Base-by-base conservation (phyloP, 2,329 filamentous ascomycete genomes). In the Gnomoniopsis smithogilvyi region DNA sequence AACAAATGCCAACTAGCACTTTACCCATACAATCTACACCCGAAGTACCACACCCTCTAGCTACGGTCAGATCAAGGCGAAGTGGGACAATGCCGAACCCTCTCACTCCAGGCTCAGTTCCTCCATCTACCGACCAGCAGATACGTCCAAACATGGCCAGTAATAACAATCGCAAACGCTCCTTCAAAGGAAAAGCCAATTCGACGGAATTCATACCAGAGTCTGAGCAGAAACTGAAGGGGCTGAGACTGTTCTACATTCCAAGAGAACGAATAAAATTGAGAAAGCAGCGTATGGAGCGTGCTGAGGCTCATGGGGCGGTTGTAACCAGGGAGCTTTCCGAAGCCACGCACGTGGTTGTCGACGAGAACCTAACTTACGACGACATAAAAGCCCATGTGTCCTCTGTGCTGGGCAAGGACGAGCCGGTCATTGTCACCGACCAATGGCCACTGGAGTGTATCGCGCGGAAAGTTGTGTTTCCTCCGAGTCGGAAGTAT, bases 221-320 rank as follows among this genome's bases (percentile, higher is more conserved):
- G 61, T 69, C 72, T 1, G 72, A 82, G 58, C 80, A 82, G 64
- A 78, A 90, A 6, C 87, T 92, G 68, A 79, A 75, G 48, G 80
- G 74, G 0, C 71, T 90, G n/a, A 70, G 74, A 0, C 88, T 92
- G 64, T 90, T 85, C 73, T 96, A 95, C 70, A 84, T 96, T 6
- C 94, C 92, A 0, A 90, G 95, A 64, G 85, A 92, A 63, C 88
- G 94, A 63, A 81, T 89, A 50, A 84, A 87, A 34, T 81, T 83
- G 8, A 83, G 93, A 43, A 84, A 83, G 56, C 73, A 87, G 59
- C 86, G 90, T 3, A 96, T 97, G 54, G 81, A 81, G 33, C 92
- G 88, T 70, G 87, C 90, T 0, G 81, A 85, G 54, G 86, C 92
- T 66, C 87, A 87, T 69, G 94, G 94, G 47, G 94, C 89, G 1